These are phyloP conservation scores for Cyclotella distinguenda DNA, from an alignment of 108 stramenopile genomes.

Conservation along the genomic window DNA sequence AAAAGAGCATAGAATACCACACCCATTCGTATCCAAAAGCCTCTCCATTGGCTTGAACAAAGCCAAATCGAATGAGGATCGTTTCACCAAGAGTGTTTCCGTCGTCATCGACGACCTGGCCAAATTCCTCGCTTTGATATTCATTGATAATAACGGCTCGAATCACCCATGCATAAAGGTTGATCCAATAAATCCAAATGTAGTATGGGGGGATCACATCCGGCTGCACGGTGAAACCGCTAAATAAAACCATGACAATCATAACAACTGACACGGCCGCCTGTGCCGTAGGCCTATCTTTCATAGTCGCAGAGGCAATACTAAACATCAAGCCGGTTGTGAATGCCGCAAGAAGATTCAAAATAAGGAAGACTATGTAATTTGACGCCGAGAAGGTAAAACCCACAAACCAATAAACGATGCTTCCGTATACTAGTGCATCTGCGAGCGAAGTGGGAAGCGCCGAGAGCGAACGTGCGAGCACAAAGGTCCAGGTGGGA, in stretches of 20 bases:
- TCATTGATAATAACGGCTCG: conserved; percentile 61
- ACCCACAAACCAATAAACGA: conserved; percentile 64
- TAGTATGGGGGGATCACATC: conserved; percentile 53
- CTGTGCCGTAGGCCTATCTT: conserved; percentile 51
- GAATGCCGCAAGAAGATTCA: conserved; percentile 45
- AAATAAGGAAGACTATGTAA: conserved; percentile 60
- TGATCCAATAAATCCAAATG: conserved; percentile 73
- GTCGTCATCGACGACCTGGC: conserved; percentile 18
- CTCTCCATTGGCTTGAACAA: conserved; percentile 34
- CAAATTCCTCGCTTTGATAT: conserved; percentile 56
- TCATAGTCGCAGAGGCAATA: conserved; percentile 55
- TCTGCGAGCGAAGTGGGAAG: conserved; percentile 59
- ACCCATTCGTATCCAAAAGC: conserved; percentile 50
- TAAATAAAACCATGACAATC: conserved; percentile 57
- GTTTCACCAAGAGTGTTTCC: conserved; percentile 53
- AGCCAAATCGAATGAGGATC: conserved; percentile 50
- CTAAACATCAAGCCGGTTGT: conserved; percentile 53
- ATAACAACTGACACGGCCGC: conserved; percentile 55
- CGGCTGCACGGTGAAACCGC: conserved; percentile 65
- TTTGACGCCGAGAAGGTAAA: conserved; percentile 49
- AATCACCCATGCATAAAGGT: conserved; percentile 60
- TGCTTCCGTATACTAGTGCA: conserved; percentile 49
- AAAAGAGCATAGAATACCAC: conserved; percentile 36
- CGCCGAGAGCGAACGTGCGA: conserved; percentile 48
- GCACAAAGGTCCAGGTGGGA: conserved; percentile 68